Evolutionary conservation across 805 yeast species (phyloP).

Genomic region (Zygosaccharomyces siamensis): DNA sequence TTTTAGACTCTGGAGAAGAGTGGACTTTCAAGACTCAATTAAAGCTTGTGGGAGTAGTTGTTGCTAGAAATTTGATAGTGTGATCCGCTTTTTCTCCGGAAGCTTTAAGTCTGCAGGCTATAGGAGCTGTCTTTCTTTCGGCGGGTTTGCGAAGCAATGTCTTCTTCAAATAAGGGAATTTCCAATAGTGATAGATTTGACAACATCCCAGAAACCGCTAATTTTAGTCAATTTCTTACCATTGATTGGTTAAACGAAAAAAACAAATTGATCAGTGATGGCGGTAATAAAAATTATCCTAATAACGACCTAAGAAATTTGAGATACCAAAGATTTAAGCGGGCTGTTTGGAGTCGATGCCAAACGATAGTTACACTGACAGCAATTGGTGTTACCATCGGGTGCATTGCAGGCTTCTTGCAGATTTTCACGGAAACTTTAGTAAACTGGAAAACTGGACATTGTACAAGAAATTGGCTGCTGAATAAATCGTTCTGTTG

Average conservation of each 20-base stretch:
- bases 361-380: conserved; percentile 66
- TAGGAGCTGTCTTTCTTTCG: too few species aligned
- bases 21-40: not conserved
- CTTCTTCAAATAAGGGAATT: conserved; percentile 8
- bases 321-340: conserved; percentile 12
- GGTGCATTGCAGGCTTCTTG: conserved; percentile 75
- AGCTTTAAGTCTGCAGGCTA: not conserved
- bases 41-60: not conserved
- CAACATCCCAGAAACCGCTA: conserved; percentile 27
- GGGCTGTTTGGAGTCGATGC: conserved; percentile 27
- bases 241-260: conserved; percentile 66
- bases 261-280: conserved; percentile 34
- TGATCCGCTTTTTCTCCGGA: not conserved
- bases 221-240: conserved; percentile 59
- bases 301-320: conserved; percentile 8
- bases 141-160: conserved; percentile 4
- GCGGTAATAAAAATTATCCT: not conserved
- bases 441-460: conserved; percentile 73
- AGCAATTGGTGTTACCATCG: conserved; percentile 69
- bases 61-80: not conserved
- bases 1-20: not conserved
- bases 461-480: conserved; percentile 66
- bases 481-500: conserved; percentile 79
- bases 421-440: conserved; percentile 83
- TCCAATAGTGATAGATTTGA: conserved; percentile 4